phyloP scores from a whole-genome alignment of 495 filamentous ascomycete genomes.

The Lineolata rhizophorae region DNA sequence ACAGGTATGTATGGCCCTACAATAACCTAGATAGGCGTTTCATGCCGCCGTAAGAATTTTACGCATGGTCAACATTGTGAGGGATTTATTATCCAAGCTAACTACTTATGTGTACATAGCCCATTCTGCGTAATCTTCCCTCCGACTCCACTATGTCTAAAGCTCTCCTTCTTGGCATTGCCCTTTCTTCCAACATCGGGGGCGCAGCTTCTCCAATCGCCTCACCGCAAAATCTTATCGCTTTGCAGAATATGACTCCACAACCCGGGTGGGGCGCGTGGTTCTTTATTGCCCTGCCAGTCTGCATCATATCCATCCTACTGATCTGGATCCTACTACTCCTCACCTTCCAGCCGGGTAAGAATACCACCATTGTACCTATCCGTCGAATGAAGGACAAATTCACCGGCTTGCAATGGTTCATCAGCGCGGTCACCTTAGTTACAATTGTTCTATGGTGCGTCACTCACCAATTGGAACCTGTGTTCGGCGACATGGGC shows the following conservation, averaged over 20 bases:
- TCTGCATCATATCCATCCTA: constrained; percentile 75
- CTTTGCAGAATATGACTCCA: constrained; percentile 81
- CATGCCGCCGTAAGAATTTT: too few species aligned
- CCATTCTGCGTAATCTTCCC: constrained; percentile 80
- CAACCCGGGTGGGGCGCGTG: constrained; percentile 78
- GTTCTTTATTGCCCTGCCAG: constrained; percentile 90
- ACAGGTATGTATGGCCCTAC: constrained; percentile 28
- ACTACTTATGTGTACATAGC: too few species aligned
- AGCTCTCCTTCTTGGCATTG: constrained; percentile 89
- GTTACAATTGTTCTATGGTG: constrained; percentile 85
- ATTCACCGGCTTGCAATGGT: constrained; percentile 82
- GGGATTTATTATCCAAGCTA: too few species aligned
- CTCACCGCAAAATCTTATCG: constrained; percentile 92
- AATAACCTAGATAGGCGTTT: too few species aligned
- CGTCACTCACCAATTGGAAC: constrained; percentile 66
- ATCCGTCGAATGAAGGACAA: constrained; percentile 72
- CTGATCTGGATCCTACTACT: constrained; percentile 79
- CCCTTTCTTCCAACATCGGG: constrained; percentile 83
- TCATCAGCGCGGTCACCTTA: constrained; percentile 70
- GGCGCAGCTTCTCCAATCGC: constrained; percentile 94
- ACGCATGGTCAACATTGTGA: too few species aligned
- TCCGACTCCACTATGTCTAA: constrained; percentile 80
- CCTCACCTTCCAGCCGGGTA: constrained; percentile 60
- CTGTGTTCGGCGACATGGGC: constrained; percentile 89
- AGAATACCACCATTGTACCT: constrained; percentile 74